Evolutionary conservation across 2,329 filamentous ascomycete species (phyloP).

Genomic region (Cyphellophora attinorum): DNA sequence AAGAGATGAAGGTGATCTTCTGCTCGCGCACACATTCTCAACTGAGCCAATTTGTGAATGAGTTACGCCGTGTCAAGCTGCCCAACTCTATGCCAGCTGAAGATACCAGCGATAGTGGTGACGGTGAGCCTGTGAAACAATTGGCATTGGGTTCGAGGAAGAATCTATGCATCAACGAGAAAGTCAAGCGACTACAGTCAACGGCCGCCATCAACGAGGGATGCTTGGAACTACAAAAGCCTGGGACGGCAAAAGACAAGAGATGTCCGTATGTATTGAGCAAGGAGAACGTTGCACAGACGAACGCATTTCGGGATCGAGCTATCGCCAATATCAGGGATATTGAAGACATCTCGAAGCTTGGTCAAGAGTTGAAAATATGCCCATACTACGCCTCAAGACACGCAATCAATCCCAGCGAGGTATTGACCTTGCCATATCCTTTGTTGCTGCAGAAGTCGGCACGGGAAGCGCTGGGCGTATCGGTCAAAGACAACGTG

Average conservation of each 20-base stretch:
- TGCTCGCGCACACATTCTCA: constrained; percentile 91
- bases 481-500: constrained; percentile 77
- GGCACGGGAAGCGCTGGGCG: constrained; percentile 75
- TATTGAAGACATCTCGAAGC: constrained; percentile 75
- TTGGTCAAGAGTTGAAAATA: constrained; percentile 70
- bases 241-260: constrained; percentile 50
- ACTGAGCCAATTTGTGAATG: constrained; percentile 75
- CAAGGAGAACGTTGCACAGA: constrained; percentile 62
- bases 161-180: constrained; percentile 79
- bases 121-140: constrained; percentile 62
- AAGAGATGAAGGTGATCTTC: constrained; percentile 78
- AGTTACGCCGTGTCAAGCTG: constrained; percentile 68
- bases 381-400: constrained; percentile 97
- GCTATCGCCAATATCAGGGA: constrained; percentile 77
- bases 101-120: constrained; percentile 18
- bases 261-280: constrained; percentile 69
- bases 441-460: constrained; percentile 78
- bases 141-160: constrained; percentile 78
- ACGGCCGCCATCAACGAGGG: constrained; percentile 84
- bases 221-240: constrained; percentile 81
- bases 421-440: constrained; percentile 86
- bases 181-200: constrained; percentile 60
- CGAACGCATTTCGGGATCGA: constrained; percentile 76
- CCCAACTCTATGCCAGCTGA: constrained; percentile 40
- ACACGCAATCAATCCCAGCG: constrained; percentile 67